Evolutionary conservation across 2,329 filamentous ascomycete species (phyloP), one percentile per base, ranked within the genome.

Genomic region (Aspergillus thermomutatus): DNA sequence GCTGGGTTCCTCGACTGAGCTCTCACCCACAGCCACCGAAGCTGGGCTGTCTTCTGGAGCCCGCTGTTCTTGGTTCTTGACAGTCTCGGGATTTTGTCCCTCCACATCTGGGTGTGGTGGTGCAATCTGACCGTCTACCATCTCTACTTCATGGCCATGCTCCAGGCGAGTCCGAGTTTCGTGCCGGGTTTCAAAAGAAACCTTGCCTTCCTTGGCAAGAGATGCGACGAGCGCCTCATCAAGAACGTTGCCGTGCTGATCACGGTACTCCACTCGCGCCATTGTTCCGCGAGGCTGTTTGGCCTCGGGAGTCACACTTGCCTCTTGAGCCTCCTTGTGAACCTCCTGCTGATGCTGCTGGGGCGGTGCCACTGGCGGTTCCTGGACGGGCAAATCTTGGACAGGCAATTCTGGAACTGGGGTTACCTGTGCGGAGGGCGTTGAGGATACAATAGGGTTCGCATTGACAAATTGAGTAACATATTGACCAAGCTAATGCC

Each of bases 111-210:
- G 82, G 66, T 84, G 83, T 58, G 79, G 78, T 48, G 80, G 82
- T 52, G 79, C 82, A 23, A 72, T 61, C 52, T 74, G 64, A 37
- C 70, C 72, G 55, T 78, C 68, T 25, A 74, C 63, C 49, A 73
- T 64, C 17, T 71, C 67, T n/a, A 96, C 76, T 69, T 95, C 90
- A 63, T 92, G 91, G 58, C 92, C 94, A 46, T 86, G 74, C 52
- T 84, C 84, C 55, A 97, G 76, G 56, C 91, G 87, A 8, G 92
- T 97, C 62, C 90, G 85, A n/a, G 93, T 97, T 80, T 97, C 93
- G 72, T 97, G 97, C 64, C 88, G 89, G 11, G 94, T 97, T 78
- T 95, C 87, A 78, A 99, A 97, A 68, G 91, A 91, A 58, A 97
- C 92, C 76, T 96, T 95, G 68, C 93, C 94, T 73, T 93, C 85